phyloP scores from a whole-genome alignment of 2,329 filamentous ascomycete genomes.

The Onygena corvina region DNA sequence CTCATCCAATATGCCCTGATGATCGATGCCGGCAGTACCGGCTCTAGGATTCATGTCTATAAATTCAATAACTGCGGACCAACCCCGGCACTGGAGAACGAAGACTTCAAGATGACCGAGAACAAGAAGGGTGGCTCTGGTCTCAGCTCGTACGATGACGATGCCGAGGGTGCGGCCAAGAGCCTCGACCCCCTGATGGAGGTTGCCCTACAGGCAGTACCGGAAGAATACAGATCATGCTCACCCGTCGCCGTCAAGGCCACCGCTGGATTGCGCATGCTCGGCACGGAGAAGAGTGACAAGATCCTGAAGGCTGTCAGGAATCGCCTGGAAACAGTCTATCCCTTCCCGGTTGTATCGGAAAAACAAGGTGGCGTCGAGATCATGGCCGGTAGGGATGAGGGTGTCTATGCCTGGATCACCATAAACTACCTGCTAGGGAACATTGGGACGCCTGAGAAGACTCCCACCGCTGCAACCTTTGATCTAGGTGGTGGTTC shows the following conservation, averaged over 20 bases:
- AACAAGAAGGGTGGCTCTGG: slow-evolving; percentile 67
- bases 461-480: slow-evolving; percentile 80
- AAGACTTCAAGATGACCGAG: slow-evolving; percentile 87
- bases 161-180: slow-evolving; percentile 77
- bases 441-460: slow-evolving; percentile 88
- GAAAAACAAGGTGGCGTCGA: slow-evolving; percentile 75
- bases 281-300: slow-evolving; percentile 67
- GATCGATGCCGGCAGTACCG: slow-evolving; percentile 96
- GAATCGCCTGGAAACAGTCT: slow-evolving; percentile 68
- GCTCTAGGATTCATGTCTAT: slow-evolving; percentile 96
- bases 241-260: slow-evolving; percentile 95
- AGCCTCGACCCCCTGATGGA: slow-evolving; percentile 81
- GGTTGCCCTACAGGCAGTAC: slow-evolving; percentile 70
- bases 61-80: slow-evolving; percentile 97
- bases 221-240: slow-evolving; percentile 80
- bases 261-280: slow-evolving; percentile 79
- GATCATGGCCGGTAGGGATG: slow-evolving; percentile 95
- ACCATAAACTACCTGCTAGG: slow-evolving; percentile 97
- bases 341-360: slow-evolving; percentile 88
- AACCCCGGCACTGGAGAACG: slow-evolving; percentile 85
- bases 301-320: slow-evolving; percentile 80
- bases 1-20: slow-evolving; percentile 96
- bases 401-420: slow-evolving; percentile 98
- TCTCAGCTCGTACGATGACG: slow-evolving; percentile 73
- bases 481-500: slow-evolving; percentile 95